Conservation (phyloP, 139 green algal genomes). For the Mesotaenium endlicherianum region DNA sequence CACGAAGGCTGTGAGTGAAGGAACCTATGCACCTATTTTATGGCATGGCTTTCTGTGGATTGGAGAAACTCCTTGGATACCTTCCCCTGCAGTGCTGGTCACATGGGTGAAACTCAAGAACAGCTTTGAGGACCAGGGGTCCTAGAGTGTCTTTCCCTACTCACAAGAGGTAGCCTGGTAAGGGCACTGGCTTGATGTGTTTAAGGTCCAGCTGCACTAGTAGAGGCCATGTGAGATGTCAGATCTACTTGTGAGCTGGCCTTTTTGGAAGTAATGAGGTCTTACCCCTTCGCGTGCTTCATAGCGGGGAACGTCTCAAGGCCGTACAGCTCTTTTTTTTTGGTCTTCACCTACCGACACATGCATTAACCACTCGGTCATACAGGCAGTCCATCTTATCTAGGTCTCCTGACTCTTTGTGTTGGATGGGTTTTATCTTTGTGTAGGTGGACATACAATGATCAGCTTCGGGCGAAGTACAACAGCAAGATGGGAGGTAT, state of each 20-base stretch:
- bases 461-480: conserved; percentile 35
- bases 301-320: background rate
- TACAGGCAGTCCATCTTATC: background rate
- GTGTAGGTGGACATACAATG: conserved; percentile 48
- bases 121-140: too few relatives aligned
- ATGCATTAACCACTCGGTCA: background rate
- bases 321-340: background rate
- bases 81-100: too few relatives aligned
- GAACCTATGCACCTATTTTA: background rate
- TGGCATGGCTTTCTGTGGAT: background rate
- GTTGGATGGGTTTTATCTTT: conserved; percentile 5
- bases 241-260: background rate
- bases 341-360: background rate
- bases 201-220: too few relatives aligned
- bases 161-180: too few relatives aligned
- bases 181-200: too few relatives aligned
- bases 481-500: conserved; percentile 56
- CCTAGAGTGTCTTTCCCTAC: too few relatives aligned
- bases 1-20: too few relatives aligned
- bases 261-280: background rate
- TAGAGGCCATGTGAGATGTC: too few relatives aligned
- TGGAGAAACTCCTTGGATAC: background rate
- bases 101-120: too few relatives aligned
- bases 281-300: background rate
- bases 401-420: conserved; percentile 1